Evolutionary conservation across 495 filamentous ascomycete genomes (phyloP).

Genomic region (Aspergillus biplanus): DNA sequence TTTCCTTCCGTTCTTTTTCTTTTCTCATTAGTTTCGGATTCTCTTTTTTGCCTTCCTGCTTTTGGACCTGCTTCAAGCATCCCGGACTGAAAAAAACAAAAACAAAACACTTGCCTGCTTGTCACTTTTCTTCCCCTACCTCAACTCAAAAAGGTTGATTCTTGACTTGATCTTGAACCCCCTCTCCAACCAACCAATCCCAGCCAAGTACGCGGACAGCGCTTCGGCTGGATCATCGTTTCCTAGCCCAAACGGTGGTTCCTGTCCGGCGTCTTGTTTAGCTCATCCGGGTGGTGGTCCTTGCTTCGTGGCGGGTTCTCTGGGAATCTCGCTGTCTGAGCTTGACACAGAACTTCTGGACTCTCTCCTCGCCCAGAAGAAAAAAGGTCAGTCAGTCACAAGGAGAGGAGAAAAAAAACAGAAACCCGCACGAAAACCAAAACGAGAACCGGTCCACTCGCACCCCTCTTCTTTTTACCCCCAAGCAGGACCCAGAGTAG

Average conservation of each 20-base stretch:
- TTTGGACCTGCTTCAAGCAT: constrained; percentile 1
- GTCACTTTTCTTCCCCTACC: not conserved
- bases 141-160: not conserved
- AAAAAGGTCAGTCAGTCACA: constrained; percentile 6
- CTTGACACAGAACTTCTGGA: constrained; percentile 28
- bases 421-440: constrained; percentile 1
- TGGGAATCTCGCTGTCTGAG: constrained; percentile 25
- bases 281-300: constrained; percentile 30
- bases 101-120: not conserved
- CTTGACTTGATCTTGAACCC: not conserved
- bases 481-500: constrained; percentile 12
- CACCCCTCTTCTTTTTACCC: too few relatives aligned
- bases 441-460: too few relatives aligned
- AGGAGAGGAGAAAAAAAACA: constrained; percentile 9
- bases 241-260: constrained; percentile 28
- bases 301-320: constrained; percentile 34
- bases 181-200: constrained; percentile 21
- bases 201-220: constrained; percentile 3
- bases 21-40: not conserved
- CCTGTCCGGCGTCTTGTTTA: constrained; percentile 27
- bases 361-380: constrained; percentile 11
- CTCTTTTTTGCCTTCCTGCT: not conserved
- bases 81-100: not conserved
- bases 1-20: constrained; percentile 13
- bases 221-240: constrained; percentile 20